A percentile compares a stretch with the other conserved stretches of the same genome.
These are phyloP conservation scores for Apiotrichum veenhuisii DNA, from an alignment of 1,284 basidiomycete species.

Conservation along the genomic window DNA sequence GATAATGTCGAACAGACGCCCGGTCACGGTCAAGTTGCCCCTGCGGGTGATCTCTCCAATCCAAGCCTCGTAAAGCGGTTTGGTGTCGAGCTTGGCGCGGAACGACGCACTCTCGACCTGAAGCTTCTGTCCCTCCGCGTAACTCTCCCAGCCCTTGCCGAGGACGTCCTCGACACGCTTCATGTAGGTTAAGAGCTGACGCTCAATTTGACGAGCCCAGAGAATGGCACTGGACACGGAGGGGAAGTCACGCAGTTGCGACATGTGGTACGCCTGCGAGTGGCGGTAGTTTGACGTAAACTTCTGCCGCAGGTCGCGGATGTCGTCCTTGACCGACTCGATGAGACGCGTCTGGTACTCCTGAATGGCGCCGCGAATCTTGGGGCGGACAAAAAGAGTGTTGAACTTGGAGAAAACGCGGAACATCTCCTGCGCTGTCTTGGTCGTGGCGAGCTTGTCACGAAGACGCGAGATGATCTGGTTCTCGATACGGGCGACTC, in stretches of 20 bases:
- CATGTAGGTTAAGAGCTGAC: constrained; percentile 95
- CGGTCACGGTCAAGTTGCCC: constrained; percentile 73
- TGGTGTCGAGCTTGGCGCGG: constrained; percentile 90
- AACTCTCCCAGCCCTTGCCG: constrained; percentile 96
- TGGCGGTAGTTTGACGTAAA: constrained; percentile 92
- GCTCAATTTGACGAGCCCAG: constrained; percentile 97
- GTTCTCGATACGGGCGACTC: constrained; percentile 94
- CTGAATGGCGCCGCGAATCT: constrained; percentile 95
- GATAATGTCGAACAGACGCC: constrained; percentile 94
- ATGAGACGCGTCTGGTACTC: constrained; percentile 98
- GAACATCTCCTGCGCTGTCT: constrained; percentile 99
- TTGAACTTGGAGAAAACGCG: constrained; percentile 98
- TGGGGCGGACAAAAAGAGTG: constrained; percentile 94
- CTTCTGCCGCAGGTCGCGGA: constrained; percentile 92
- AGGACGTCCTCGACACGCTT: constrained; percentile 99
- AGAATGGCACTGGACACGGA: constrained; percentile 96
- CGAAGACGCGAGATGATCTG: constrained; percentile 92
- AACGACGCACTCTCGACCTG: constrained; percentile 88
- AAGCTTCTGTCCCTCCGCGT: constrained; percentile 97
- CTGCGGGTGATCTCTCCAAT: constrained; percentile 88
- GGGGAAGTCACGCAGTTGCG: constrained; percentile 93
- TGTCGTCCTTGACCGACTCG: constrained; percentile 96
- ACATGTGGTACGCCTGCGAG: constrained; percentile 96
- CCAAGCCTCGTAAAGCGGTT: constrained; percentile 94
- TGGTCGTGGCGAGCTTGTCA: constrained; percentile 88